Base-by-base conservation (phyloP, 352 stramenopile species). In the Elongisporangium anandrum region DNA sequence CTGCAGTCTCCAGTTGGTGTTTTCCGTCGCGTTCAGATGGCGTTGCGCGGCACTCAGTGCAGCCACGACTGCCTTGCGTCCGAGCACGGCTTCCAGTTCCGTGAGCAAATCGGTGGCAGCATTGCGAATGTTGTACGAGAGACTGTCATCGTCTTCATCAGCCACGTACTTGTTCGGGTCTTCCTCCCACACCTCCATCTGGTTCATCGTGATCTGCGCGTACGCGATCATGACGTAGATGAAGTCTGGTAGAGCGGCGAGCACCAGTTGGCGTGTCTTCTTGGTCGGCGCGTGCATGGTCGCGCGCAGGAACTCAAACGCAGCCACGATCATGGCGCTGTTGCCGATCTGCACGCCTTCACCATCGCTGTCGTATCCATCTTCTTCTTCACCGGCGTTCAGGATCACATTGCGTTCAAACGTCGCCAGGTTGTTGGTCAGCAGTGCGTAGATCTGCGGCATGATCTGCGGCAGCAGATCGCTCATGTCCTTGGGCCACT, bases 101-200 rank as follows among this genome's bases (percentile, higher is more conserved):
- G 63, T 64, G 0, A 94, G 60, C 17, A 94, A 59, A 47, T 92
- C 82, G 1, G 69, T 81, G 22, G 75, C 82, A 50, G 80, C 79
- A 50, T 88, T 92, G 26, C 85, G 85, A 16, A 92, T 75, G 59
- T 81, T 92, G 64, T 90, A 90, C 50, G 79, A 63, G n/a, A 90
- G 60, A 38, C 81, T 90, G 55, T 92, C 81, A 61, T 94, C 85
- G 58, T 94, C 85, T 68, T 94, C 85, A 51, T 94, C 85, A 0
- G 82, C 82, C 16, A 94, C 75, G 63, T 92, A 94, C 65, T 90
- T 85, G 68, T 94, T 92, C 29, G 85, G 79, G 52, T 92, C 79
- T 15, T 92, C 85, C 29, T 81, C 64, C 85, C 85, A 94, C 45
- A 72, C 77, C 57, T 87, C 71, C 68, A 87, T 79, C 60, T 94